Evolutionary conservation across 2,329 filamentous ascomycete genomes (phyloP).

Genomic region (Fusarium poae): DNA sequence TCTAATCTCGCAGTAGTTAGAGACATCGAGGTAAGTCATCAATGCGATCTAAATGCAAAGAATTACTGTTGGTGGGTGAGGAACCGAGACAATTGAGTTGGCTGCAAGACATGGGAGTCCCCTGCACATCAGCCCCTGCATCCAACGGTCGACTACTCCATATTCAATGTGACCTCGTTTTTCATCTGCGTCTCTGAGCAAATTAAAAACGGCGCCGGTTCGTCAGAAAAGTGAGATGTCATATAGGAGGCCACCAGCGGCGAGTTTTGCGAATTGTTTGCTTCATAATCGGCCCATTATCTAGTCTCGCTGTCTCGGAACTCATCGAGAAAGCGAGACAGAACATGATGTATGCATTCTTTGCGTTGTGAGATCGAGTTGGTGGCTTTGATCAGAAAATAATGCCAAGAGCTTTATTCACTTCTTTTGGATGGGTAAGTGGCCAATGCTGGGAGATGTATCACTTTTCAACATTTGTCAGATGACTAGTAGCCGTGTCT

Average conservation of each 20-base stretch:
- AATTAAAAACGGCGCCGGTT: background rate
- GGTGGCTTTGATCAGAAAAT: background rate
- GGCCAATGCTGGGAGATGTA: background rate
- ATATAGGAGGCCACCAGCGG: background rate
- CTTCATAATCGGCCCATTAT: background rate
- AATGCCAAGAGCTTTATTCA: background rate
- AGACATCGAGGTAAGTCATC: background rate
- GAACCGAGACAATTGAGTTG: background rate
- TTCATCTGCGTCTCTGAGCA: background rate
- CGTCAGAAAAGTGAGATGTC: constrained; percentile 7
- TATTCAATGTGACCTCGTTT: background rate
- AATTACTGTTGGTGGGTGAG: background rate
- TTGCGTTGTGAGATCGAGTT: background rate
- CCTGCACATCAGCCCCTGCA: background rate
- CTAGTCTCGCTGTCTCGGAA: background rate
- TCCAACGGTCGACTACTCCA: background rate
- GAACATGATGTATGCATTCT: background rate
- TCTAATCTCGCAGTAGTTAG: background rate
- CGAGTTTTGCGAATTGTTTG: background rate
- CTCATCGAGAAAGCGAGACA: background rate
- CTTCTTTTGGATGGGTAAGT: background rate
- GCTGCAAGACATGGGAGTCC: constrained; percentile 3
- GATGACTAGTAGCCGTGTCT: background rate
- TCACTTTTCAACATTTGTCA: background rate
- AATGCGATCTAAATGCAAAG: background rate